Conservation (phyloP, 176 grass and related monocot species). For the Triticum aestivum region IWGSC_CS_RefSeq_v2.1 NC_057801.1:547030456-547030955, state of each 20-base stretch:
- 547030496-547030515: too few relatives aligned
- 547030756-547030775: neutral
- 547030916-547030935: neutral
- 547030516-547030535: too few relatives aligned
- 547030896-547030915: neutral
- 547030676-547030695: too few relatives aligned
- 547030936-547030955: neutral
- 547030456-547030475: too few relatives aligned
- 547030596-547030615: too few relatives aligned
- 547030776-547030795: neutral
- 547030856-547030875: conserved; percentile 98
- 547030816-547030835: conserved; percentile 91
- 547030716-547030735: neutral
- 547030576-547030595: too few relatives aligned
- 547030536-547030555: too few relatives aligned
- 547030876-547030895: conserved; percentile 96
- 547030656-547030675: too few relatives aligned
- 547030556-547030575: too few relatives aligned
- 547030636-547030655: neutral
- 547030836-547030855: conserved; percentile 99
- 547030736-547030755: neutral
- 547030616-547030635: neutral
- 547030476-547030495: too few relatives aligned
- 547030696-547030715: neutral
- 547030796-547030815: conserved; percentile 77